Evolutionary conservation across 2,329 filamentous ascomycete species (phyloP).

Genomic region (Fusarium zealandicum): DNA sequence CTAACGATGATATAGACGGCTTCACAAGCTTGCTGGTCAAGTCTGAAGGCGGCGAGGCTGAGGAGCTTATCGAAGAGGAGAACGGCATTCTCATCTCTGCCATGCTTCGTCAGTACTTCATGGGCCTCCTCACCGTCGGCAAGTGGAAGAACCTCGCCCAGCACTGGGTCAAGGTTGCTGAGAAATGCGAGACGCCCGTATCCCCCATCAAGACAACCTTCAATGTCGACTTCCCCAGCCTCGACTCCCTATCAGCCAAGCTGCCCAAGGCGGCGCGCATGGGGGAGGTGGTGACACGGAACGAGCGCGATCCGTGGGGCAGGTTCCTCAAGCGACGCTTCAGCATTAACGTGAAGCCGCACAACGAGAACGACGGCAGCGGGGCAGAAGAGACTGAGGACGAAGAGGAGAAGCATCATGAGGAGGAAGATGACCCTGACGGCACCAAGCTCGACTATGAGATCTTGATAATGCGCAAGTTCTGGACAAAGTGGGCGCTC

Average conservation of each 20-base stretch:
- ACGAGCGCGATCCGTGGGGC: slow-evolving; percentile 45
- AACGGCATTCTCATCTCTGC: slow-evolving; percentile 86
- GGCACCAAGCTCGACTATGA: slow-evolving; percentile 59
- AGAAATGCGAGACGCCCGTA: slow-evolving; percentile 62
- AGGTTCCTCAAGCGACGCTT: slow-evolving; percentile 48
- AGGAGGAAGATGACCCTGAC: slow-evolving; percentile 47
- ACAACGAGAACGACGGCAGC: slow-evolving; percentile 50
- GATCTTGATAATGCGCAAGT: slow-evolving; percentile 70
- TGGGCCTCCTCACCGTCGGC: slow-evolving; percentile 81
- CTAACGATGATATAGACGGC: slow-evolving; percentile 64
- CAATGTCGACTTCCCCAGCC: slow-evolving; percentile 31
- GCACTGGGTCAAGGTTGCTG: slow-evolving; percentile 73
- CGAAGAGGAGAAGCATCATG: slow-evolving; percentile 24
- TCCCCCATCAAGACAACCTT: slow-evolving; percentile 43
- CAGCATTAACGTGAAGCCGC: slow-evolving; percentile 45
- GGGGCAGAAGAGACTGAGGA: slow-evolving; percentile 48
- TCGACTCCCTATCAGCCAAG: slow-evolving; percentile 33
- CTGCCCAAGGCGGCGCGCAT: slow-evolving; percentile 31
- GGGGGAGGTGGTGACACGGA: slow-evolving; percentile 30
- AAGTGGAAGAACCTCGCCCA: slow-evolving; percentile 77
- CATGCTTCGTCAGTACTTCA: slow-evolving; percentile 89
- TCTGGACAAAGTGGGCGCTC: slow-evolving; percentile 76
- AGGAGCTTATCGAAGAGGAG: slow-evolving; percentile 84
- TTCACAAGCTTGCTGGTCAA: slow-evolving; percentile 78
- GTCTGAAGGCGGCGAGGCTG: slow-evolving; percentile 76